Evolutionary conservation across 1,284 basidiomycete genomes (phyloP).

Genomic region (Sanghuangporus sanghuang): DNA sequence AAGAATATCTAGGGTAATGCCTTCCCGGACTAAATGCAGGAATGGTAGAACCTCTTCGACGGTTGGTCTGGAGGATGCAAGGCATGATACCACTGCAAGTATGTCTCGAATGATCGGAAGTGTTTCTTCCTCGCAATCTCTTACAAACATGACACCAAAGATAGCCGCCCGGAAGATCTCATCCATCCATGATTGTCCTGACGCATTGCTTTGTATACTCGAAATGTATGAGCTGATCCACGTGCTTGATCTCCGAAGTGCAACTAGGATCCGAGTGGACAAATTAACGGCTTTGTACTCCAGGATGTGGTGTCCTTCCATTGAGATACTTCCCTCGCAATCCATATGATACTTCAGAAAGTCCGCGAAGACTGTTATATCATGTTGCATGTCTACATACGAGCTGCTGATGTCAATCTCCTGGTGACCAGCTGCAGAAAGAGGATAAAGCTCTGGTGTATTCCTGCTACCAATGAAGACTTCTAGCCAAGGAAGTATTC

Average conservation of each 20-base stretch:
- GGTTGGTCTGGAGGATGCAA: neutral
- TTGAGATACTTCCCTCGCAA: neutral
- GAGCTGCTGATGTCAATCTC: neutral
- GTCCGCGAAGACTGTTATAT: neutral
- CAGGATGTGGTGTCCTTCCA: neutral
- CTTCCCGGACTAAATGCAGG: neutral
- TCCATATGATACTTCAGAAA: neutral
- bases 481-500: slow-evolving; percentile 1
- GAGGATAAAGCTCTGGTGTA: neutral
- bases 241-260: too few species aligned
- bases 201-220: too few species aligned
- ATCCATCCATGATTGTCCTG: neutral
- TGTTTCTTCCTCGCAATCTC: neutral
- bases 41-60: neutral
- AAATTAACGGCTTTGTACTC: too few species aligned
- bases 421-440: neutral
- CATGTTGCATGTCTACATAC: neutral
- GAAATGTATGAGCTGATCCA: too few species aligned
- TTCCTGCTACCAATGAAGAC: neutral
- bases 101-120: neutral
- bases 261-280: too few species aligned
- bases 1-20: neutral
- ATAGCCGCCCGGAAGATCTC: neutral
- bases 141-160: neutral
- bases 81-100: neutral